A percentile compares a stretch with the other conserved stretches of the same genome.
Evolutionary conservation across 139 green algal species (phyloP).

Genomic region (Tetradesmus obliquus): DNA sequence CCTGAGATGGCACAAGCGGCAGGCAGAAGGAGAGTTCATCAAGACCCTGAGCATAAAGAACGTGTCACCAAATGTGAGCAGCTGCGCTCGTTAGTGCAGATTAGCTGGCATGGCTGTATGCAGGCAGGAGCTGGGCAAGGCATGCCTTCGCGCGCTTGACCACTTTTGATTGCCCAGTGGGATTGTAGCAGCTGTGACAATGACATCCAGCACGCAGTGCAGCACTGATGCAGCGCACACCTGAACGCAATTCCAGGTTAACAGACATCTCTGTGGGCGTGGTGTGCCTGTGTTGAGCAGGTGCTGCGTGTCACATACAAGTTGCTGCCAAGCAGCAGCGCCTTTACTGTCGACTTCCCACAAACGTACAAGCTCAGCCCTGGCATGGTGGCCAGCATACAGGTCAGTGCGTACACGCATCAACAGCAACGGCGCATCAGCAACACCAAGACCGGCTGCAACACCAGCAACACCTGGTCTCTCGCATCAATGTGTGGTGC

Average conservation of each 20-base stretch:
- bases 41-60: slow-evolving; percentile 77
- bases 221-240: neutral
- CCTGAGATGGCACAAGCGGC: slow-evolving; percentile 77
- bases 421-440: neutral
- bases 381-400: slow-evolving; percentile 72
- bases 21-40: slow-evolving; percentile 69
- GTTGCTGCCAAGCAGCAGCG: slow-evolving; percentile 68
- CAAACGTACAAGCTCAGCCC: slow-evolving; percentile 74
- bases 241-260: neutral
- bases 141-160: neutral
- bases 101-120: neutral
- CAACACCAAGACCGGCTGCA: neutral
- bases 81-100: neutral
- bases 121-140: neutral
- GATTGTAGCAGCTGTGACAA: neutral
- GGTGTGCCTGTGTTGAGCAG: slow-evolving; percentile 11
- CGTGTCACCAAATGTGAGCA: slow-evolving; percentile 54
- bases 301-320: slow-evolving; percentile 72
- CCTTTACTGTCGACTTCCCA: slow-evolving; percentile 84
- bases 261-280: neutral
- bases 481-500: neutral
- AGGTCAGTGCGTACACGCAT: slow-evolving; percentile 52
- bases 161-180: neutral
- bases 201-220: neutral
- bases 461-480: neutral